phyloP scores from a whole-genome alignment of 805 yeast species.

The Vanderwaltozyma yarrowii region DNA sequence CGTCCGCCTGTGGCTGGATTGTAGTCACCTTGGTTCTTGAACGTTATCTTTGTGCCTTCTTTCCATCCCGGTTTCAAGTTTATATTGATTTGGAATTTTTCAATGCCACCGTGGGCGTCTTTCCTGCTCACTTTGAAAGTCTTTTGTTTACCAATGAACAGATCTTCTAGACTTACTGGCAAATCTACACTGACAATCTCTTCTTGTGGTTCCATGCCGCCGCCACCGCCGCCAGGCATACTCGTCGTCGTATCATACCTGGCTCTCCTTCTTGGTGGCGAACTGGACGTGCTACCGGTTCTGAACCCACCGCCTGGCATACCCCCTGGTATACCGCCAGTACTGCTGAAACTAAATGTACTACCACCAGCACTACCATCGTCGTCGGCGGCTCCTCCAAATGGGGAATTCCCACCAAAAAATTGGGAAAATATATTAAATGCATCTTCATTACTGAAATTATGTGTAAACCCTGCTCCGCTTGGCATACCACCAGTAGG shows the following conservation, averaged over 20 bases:
- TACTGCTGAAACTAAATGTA: slow-evolving; percentile 45
- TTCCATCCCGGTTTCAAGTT: slow-evolving; percentile 92
- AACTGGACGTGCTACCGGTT: too few species aligned
- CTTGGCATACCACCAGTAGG: slow-evolving; percentile 33
- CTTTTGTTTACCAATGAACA: slow-evolving; percentile 70
- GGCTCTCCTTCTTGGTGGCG: too few species aligned
- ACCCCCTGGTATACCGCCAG: slow-evolving; percentile 33
- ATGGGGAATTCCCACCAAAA: slow-evolving; percentile 17
- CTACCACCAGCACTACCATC: slow-evolving; percentile 45
- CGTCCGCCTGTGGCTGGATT: slow-evolving; percentile 65
- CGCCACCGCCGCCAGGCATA: too few species aligned
- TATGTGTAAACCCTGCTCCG: slow-evolving; percentile 31
- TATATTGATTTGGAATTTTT: slow-evolving; percentile 63
- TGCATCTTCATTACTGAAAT: slow-evolving; percentile 75
- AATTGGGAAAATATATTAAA: slow-evolving; percentile 75
- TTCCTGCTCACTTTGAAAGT: slow-evolving; percentile 84
- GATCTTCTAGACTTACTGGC: slow-evolving; percentile 74
- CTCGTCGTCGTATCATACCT: too few species aligned
- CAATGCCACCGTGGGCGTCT: slow-evolving; percentile 53
- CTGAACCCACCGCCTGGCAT: slow-evolving; percentile 32
- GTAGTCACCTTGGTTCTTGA: slow-evolving; percentile 81
- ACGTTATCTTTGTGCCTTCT: slow-evolving; percentile 89
- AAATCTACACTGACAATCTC: slow-evolving; percentile 61
- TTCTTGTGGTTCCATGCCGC: slow-evolving; percentile 42
- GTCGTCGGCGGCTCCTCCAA: too few species aligned